phyloP scores from a whole-genome alignment of 2,329 filamentous ascomycete species.

The Aspergillus persii region DNA sequence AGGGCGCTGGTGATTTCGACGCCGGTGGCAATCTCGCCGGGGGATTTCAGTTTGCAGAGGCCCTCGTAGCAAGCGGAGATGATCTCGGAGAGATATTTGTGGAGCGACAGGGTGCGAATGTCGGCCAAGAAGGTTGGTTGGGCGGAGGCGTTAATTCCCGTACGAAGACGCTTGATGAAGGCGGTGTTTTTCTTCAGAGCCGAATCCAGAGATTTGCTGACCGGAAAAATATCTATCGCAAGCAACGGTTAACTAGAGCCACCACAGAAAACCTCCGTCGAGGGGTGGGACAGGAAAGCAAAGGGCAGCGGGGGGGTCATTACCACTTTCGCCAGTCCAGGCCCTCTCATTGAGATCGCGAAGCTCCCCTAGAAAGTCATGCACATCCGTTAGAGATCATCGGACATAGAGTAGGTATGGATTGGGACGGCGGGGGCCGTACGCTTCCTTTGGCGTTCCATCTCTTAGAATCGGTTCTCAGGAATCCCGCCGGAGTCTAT shows the following conservation, averaged over 20 bases:
- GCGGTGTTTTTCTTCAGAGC: constrained; percentile 97
- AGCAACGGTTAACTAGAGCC: constrained; percentile 6
- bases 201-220: constrained; percentile 81
- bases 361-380: constrained; percentile 67
- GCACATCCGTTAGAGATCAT: background rate
- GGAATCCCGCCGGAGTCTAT: constrained; percentile 16
- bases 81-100: constrained; percentile 96
- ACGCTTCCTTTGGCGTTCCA: constrained; percentile 53
- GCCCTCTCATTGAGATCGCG: constrained; percentile 81
- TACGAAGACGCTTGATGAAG: constrained; percentile 94
- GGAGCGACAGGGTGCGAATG: constrained; percentile 82
- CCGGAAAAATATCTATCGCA: constrained; percentile 68
- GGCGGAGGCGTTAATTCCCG: constrained; percentile 76
- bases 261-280: background rate
- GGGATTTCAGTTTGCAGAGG: constrained; percentile 83
- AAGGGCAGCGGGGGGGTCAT: constrained; percentile 15
- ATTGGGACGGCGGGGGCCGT: constrained; percentile 13
- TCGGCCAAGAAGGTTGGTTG: constrained; percentile 84
- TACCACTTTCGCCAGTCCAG: constrained; percentile 88
- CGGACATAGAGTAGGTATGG: background rate
- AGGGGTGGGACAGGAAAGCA: constrained; percentile 15
- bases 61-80: constrained; percentile 95
- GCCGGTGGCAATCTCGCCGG: constrained; percentile 86
- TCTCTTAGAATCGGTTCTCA: constrained; percentile 28
- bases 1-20: constrained; percentile 93